Base-by-base conservation (phyloP, 2,329 filamentous ascomycete species). In the Clarireedia paspali region DNA sequence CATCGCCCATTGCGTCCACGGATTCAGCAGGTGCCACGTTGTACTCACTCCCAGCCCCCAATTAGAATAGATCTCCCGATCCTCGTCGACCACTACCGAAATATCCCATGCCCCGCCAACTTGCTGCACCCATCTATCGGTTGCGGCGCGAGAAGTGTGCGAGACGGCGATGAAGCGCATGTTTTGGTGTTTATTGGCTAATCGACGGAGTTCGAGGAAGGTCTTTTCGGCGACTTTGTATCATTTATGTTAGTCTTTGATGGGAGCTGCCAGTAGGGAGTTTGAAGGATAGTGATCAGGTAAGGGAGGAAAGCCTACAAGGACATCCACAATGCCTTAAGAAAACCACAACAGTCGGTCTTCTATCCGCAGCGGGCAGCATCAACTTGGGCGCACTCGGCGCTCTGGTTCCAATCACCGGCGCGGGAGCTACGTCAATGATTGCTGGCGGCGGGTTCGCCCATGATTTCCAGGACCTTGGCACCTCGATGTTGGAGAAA, bases 241-340 rank as follows among this genome's bases (percentile, higher is more conserved):
- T 23, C 9, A 12, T 23, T 26, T 23, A 26, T 47, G 20, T 53
- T 38, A 54, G 48, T 44, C 26, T 50, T 36, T 5, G 12, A 27
- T 20, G 17, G 6, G 20, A 2, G 9, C n/a, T 45, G 4, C 23
- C n/a, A 4, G 6, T n/a, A 6, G 14, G 17, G 14, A 40, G 12
- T 10, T 24, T 27, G 27, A n/a, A 24, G 27, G n/a, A 7, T 12
- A 10, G 7, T 9, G 7, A 30, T 30, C 23, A 36, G 27, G 47
- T 17, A 49, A 17, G 49, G 20, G 12, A 17, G 49, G 20, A 5
- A 30, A 26, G 46, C 79, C 67, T 77, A 87, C 86, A 90, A n/a
- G 87, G 85, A 73, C 85, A 88, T 26, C 86, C 87, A 67, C 84
- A 88, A 68, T 89, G 84, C 46, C 87, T 77, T 23, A 90, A 74